Conservation (phyloP, 2,329 filamentous ascomycete species). For the Alternaria sp. region DNA sequence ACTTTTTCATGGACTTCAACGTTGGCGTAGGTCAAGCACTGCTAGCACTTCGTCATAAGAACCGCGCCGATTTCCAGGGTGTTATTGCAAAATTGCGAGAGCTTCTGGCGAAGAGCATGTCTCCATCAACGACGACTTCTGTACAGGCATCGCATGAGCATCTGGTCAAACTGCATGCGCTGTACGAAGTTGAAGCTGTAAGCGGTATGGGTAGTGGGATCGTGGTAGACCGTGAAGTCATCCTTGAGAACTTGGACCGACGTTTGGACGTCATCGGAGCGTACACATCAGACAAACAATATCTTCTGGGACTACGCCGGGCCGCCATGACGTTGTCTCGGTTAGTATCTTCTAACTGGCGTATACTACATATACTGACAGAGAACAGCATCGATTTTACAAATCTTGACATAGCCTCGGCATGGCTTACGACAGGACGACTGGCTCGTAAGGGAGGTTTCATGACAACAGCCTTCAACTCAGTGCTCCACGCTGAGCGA, state of each 20-base stretch:
- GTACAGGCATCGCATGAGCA: conserved; percentile 83
- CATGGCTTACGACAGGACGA: conserved; percentile 86
- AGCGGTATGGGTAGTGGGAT: conserved; percentile 56
- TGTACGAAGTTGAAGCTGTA: conserved; percentile 87
- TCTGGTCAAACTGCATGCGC: conserved; percentile 84
- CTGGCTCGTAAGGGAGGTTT: conserved; percentile 86
- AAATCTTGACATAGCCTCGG: conserved; percentile 76
- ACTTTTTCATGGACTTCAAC: conserved; percentile 74
- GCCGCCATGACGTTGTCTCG: conserved; percentile 83
- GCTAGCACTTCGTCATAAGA: conserved; percentile 64
- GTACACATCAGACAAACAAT: conserved; percentile 92
- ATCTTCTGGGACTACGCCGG: conserved; percentile 82
- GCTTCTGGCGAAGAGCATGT: conserved; percentile 76
- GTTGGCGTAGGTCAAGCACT: conserved; percentile 77
- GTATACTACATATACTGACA: conserved; percentile 20
- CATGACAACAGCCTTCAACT: conserved; percentile 88
- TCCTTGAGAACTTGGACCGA: conserved; percentile 68
- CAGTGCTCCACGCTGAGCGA: conserved; percentile 85
- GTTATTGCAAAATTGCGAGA: conserved; percentile 72
- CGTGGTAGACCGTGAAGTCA: conserved; percentile 42
- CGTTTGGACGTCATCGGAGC: conserved; percentile 90
- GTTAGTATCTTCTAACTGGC: conserved; percentile 55
- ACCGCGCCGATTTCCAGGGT: conserved; percentile 62
- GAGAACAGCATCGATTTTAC: conserved; percentile 63
- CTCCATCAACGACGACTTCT: conserved; percentile 78